These are phyloP conservation scores for Sisymbrium irio DNA, from an alignment of 345 rosid genomes.

Conservation along the genomic window DNA sequence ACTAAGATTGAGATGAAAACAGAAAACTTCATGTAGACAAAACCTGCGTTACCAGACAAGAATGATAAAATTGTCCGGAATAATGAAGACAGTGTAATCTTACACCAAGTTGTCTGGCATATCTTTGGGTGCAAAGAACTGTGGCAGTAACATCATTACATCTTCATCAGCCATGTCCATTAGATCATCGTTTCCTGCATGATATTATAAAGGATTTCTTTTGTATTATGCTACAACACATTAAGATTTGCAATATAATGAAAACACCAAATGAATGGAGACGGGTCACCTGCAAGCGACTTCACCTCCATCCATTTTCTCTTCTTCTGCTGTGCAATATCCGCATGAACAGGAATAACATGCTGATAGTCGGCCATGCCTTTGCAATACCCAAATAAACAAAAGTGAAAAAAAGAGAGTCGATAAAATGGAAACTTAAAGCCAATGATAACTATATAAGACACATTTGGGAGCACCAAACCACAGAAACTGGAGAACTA, in stretches of 20 bases:
- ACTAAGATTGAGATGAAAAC: constrained; percentile 2
- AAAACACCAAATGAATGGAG: not conserved
- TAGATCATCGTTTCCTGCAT: constrained; percentile 53
- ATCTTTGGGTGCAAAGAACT: constrained; percentile 79
- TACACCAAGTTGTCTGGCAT: constrained; percentile 74
- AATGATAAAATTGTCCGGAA: not conserved
- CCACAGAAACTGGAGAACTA: not conserved
- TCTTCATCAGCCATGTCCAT: constrained; percentile 76
- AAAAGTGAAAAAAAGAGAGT: not conserved
- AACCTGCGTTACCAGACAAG: not conserved
- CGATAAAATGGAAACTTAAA: not conserved
- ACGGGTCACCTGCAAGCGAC: constrained; percentile 45
- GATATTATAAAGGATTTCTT: not conserved
- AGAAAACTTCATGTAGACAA: constrained; percentile 2
- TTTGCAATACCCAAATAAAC: constrained; percentile 23
- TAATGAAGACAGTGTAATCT: constrained; percentile 29
- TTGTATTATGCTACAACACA: not conserved
- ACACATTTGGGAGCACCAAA: not conserved
- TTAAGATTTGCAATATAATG: not conserved
- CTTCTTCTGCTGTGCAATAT: constrained; percentile 61
- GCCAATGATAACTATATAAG: not conserved
- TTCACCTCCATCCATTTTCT: constrained; percentile 61
- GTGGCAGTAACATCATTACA: constrained; percentile 80
- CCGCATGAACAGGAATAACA: constrained; percentile 83
- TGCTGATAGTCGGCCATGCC: constrained; percentile 98